These are phyloP conservation scores for Trametes versicolor DNA, from an alignment of 1,284 basidiomycete genomes.

Conservation along the genomic window DNA sequence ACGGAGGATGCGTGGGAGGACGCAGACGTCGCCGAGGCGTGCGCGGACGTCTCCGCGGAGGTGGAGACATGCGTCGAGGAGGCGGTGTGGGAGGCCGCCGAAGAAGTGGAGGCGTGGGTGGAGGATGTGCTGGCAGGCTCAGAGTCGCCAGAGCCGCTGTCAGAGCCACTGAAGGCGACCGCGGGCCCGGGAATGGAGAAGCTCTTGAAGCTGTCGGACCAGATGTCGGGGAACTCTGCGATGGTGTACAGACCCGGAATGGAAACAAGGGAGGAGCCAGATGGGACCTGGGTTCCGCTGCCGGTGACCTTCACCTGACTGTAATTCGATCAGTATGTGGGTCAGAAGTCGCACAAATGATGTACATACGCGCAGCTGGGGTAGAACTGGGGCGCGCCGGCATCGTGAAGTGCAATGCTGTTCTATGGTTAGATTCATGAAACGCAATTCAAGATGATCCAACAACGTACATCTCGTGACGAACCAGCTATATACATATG, in stretches of 20 bases:
- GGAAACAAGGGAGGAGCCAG: conserved; percentile 37
- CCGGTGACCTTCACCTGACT: conserved; percentile 51
- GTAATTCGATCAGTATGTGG: conserved; percentile 30
- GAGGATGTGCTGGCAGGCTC: conserved; percentile 23
- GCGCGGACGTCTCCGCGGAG: conserved; percentile 27
- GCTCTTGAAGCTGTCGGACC: conserved; percentile 40
- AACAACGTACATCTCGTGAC: conserved; percentile 46
- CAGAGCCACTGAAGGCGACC: conserved; percentile 34
- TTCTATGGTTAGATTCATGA: neutral
- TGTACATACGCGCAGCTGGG: conserved; percentile 45
- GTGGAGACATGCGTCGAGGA: conserved; percentile 22
- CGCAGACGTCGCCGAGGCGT: conserved; percentile 26
- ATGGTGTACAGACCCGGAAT: conserved; percentile 42
- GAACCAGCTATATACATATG: conserved; percentile 40
- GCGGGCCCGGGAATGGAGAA: conserved; percentile 44
- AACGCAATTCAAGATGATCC: neutral
- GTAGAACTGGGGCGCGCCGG: conserved; percentile 43
- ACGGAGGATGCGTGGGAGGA: conserved; percentile 16
- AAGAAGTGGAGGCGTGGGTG: conserved; percentile 26
- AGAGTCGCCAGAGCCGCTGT: conserved; percentile 25
- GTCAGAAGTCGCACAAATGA: neutral
- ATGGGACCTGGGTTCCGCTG: conserved; percentile 44
- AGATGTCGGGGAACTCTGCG: conserved; percentile 43
- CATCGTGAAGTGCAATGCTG: conserved; percentile 45
- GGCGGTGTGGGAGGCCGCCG: conserved; percentile 25